These are phyloP conservation scores for Rhodotorula graminis DNA, from an alignment of 768 basidiomycete genomes.

Conservation along the genomic window DNA sequence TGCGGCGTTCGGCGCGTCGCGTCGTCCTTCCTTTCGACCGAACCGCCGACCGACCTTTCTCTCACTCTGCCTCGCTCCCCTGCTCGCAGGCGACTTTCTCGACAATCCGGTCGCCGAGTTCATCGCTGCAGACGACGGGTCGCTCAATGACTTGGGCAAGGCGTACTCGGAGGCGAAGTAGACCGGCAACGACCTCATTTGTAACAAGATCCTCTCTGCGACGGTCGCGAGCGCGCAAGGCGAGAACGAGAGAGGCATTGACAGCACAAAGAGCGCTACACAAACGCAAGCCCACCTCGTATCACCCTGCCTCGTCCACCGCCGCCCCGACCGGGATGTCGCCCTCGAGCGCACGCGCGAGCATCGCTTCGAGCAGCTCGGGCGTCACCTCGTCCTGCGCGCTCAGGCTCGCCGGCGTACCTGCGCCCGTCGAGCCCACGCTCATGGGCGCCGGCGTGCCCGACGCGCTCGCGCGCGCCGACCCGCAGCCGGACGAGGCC, in stretches of 20 bases:
- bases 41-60: too few relatives aligned
- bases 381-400: background rate
- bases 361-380: background rate
- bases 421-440: too few relatives aligned
- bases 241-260: too few relatives aligned
- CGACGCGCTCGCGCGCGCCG: too few relatives aligned
- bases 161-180: constrained; percentile 12
- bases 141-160: constrained; percentile 5
- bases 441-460: too few relatives aligned
- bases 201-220: too few relatives aligned
- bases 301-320: too few relatives aligned
- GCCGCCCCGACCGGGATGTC: background rate
- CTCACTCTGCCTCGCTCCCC: background rate
- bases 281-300: background rate
- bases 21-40: background rate
- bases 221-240: too few relatives aligned
- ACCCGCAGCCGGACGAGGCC: background rate
- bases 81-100: constrained; percentile 5
- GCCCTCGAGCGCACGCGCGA: background rate
- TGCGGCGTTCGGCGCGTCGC: constrained; percentile 18
- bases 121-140: background rate
- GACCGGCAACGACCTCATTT: background rate
- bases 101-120: constrained; percentile 20
- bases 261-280: too few relatives aligned
- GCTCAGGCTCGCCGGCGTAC: too few relatives aligned